Evolutionary conservation across 2,329 filamentous ascomycete genomes (phyloP), one percentile per base, ranked within the genome.

Genomic region (Thielaviopsis populi): DNA sequence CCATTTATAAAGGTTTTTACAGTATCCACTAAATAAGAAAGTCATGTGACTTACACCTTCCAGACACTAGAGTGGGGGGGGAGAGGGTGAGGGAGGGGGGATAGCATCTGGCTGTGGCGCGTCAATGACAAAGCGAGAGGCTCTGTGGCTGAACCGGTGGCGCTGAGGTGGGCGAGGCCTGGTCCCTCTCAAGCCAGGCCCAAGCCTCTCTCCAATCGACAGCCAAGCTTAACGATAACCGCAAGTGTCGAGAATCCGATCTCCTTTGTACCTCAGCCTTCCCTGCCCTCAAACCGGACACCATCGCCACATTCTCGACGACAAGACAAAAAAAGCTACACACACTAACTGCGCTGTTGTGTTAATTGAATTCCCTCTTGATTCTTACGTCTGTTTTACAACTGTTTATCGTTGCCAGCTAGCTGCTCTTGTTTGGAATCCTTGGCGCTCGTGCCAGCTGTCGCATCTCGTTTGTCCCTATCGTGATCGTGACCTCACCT

Each of bases 71-170:
- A 37, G 60, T 22, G 43, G 60, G 66, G 63, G 65, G 53, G 17
- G 59, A 64, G 64, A 66, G 67, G 64, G 40, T n/a, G 60, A 65
- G 63, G 65, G 53, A 13, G 59, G 63, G 64, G 66, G 67, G 64
- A 24, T 1, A 37, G n/a, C 46, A 40, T 17, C 13, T 17, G 1
- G 15, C 22, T 42, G 62, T 56, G 37, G 56, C 56, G 43, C 59
- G n/a, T n/a, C 13, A 50, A 27, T 50, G 27, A n/a, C 10, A 27
- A 19, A 30, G 19, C 24, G n/a, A 10, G 41, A 37, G 59, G 27
- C 59, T 61, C 43, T 63, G 61, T 56, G 48, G 41, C 41, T 46
- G 4, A 40, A 58, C 8, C 24, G 48, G 3, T 19, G 19, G 24
- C 40, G 33, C n/a, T 48, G 19, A 8, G 40, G 42, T 3, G 27